These are phyloP conservation scores for Candida sanyaensis DNA, from an alignment of 1,139 yeast species.

Conservation along the genomic window DNA sequence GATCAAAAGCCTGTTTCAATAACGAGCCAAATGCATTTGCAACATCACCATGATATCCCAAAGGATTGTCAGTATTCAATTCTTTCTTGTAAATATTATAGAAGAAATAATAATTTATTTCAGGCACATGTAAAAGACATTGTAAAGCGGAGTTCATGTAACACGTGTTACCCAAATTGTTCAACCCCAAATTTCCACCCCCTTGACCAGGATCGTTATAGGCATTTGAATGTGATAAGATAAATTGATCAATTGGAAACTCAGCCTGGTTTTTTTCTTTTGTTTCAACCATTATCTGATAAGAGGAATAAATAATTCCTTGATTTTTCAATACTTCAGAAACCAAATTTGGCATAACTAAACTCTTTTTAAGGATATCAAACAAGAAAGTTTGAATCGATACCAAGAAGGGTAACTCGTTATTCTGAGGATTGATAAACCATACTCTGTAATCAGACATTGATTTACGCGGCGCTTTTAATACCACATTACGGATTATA, in stretches of 20 bases:
- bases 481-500: constrained; percentile 21
- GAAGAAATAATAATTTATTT: constrained; percentile 71
- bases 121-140: constrained; percentile 86
- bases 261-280: constrained; percentile 21
- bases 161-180: constrained; percentile 90
- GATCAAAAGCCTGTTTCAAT: constrained; percentile 57
- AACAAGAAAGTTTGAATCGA: constrained; percentile 29
- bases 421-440: constrained; percentile 33
- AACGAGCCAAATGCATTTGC: constrained; percentile 75
- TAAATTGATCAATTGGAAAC: constrained; percentile 29
- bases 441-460: constrained; percentile 33
- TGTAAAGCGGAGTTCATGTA: constrained; percentile 97
- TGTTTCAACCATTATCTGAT: constrained; percentile 38
- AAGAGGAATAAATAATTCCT: constrained; percentile 27
- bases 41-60: constrained; percentile 81
- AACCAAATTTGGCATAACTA: constrained; percentile 30
- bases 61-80: constrained; percentile 67
- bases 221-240: constrained; percentile 9
- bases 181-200: constrained; percentile 59
- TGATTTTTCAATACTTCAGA: constrained; percentile 30
- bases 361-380: constrained; percentile 30
- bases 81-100: constrained; percentile 65
- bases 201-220: constrained; percentile 8
- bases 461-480: constrained; percentile 20
- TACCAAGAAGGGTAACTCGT: constrained; percentile 25